Evolutionary conservation across 495 filamentous ascomycete genomes (phyloP).

Genomic region (Trichoderma virens): DNA sequence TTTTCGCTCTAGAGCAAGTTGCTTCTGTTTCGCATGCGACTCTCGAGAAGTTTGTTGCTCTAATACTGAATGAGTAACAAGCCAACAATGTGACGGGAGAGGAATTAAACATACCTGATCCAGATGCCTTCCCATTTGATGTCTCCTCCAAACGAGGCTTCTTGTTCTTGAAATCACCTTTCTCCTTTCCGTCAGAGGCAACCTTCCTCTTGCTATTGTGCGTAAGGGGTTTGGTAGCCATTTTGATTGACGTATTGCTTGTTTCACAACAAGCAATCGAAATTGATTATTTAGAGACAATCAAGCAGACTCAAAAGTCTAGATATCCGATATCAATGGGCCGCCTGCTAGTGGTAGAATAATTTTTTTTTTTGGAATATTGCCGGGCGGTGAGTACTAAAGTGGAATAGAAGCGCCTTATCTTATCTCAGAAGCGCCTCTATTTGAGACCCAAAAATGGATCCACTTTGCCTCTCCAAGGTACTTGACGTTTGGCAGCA

Average conservation of each 20-base stretch:
- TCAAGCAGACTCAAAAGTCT: not conserved
- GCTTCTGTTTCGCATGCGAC: slow-evolving; percentile 87
- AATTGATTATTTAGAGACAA: not conserved
- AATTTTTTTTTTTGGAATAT: slow-evolving; percentile 3
- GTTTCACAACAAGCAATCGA: not conserved
- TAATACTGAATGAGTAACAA: slow-evolving; percentile 12
- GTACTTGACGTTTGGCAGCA: no score
- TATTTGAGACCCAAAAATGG: not conserved
- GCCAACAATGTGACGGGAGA: no score
- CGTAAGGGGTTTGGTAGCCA: slow-evolving; percentile 23
- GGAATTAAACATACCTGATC: slow-evolving; percentile 21
- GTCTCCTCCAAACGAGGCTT: slow-evolving; percentile 33
- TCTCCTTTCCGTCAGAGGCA: slow-evolving; percentile 27
- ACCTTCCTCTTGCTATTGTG: slow-evolving; percentile 35
- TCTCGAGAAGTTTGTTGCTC: slow-evolving; percentile 60
- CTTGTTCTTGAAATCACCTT: slow-evolving; percentile 26
- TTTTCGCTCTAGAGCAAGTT: slow-evolving; percentile 79
- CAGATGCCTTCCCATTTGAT: slow-evolving; percentile 21
- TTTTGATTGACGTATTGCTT: slow-evolving; percentile 10
- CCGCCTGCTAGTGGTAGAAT: not conserved
- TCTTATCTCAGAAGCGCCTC: not conserved
- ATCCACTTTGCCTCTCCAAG: not conserved
- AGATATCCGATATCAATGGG: not conserved
- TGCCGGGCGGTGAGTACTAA: not conserved
- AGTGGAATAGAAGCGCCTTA: not conserved